These are phyloP conservation scores for Scytalidium sp. DNA, from an alignment of 2,329 filamentous ascomycete species.

Conservation along the genomic window DNA sequence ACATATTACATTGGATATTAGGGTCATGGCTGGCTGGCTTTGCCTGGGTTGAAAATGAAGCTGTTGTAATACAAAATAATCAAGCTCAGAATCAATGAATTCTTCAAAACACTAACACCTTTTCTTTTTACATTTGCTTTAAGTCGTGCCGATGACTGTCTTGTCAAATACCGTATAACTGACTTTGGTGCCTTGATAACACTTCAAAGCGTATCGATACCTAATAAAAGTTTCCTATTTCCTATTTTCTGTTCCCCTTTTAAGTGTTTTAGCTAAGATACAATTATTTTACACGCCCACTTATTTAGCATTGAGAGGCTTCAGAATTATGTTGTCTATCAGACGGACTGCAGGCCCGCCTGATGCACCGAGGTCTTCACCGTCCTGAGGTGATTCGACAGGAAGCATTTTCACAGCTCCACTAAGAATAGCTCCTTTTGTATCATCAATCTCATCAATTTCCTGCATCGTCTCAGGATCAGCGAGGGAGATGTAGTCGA, in stretches of 20 bases:
- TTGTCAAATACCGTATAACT: no score
- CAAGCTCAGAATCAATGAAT: neutral
- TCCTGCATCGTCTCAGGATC: conserved; percentile 84
- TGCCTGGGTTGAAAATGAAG: neutral
- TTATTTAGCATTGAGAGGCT: conserved; percentile 34
- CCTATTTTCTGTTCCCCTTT: neutral
- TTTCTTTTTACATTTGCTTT: neutral
- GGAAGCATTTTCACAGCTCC: conserved; percentile 89
- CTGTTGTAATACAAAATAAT: neutral
- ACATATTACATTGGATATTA: neutral
- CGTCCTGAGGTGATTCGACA: conserved; percentile 64
- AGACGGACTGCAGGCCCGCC: conserved; percentile 76
- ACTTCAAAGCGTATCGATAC: no score
- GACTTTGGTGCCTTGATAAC: no score
- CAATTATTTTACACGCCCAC: no score
- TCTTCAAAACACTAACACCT: neutral
- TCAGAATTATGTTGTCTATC: conserved; percentile 88
- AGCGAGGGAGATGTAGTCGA: conserved; percentile 90
- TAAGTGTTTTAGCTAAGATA: no score
- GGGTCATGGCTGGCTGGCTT: neutral
- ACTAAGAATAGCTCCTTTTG: conserved; percentile 77
- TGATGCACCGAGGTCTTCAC: conserved; percentile 72
- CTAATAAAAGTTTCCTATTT: no score
- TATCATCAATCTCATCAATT: conserved; percentile 65
- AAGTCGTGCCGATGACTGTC: no score